Base-by-base conservation (phyloP, 2,329 filamentous ascomycete genomes). In the Exophiala sp. region DNA sequence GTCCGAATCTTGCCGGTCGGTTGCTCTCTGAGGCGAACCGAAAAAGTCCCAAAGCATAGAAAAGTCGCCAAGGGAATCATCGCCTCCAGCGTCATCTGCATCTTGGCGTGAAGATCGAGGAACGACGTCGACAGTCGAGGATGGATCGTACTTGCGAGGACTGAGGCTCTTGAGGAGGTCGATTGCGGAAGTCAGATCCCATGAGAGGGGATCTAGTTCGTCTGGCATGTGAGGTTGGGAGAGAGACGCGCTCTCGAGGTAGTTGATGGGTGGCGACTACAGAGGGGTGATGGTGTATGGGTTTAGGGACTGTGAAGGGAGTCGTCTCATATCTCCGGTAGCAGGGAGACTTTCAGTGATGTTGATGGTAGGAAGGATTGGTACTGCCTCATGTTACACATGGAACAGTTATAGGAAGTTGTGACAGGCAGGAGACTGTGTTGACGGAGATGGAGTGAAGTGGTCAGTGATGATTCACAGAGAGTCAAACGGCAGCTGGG, bases 181-280 rank as follows among this genome's bases (percentile, higher is more conserved):
- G 55, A 72, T 68, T 55, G 70, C 72, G 58, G 68, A 65, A 57
- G 65, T 63, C 51, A 74, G 70, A 62, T 73, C 72, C 72, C 72
- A 74, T 43, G 42, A 45, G 8, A 46, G 32, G 44, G 50, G 32
- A 19, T 55, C 44, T 39, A 48, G 27, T n/a, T 50, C 49, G 30
- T 50, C 48, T 21, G 51, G 38, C 52, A 54, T 57, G 27, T 44
- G 49, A 38, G 21, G 22, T 21, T 29, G 7, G 13, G 30, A 50
- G 42, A 43, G 53, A 35, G 42, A 16, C 39, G 35, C 24, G 38
- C 38, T 47, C 53, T 53, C 43, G 19, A 27, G 24, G 13, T 30
- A 19, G 18, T 21, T 14, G 16, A 18, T n/a, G 19, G 46, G 43
- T 50, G 48, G 50, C 46, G 46, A 47, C 55, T 49, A 57, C 41